Evolutionary conservation across 352 stramenopile genomes (phyloP), one percentile per base, ranked within the genome.

Genomic region (Globisporangium heterothallicum): DNA sequence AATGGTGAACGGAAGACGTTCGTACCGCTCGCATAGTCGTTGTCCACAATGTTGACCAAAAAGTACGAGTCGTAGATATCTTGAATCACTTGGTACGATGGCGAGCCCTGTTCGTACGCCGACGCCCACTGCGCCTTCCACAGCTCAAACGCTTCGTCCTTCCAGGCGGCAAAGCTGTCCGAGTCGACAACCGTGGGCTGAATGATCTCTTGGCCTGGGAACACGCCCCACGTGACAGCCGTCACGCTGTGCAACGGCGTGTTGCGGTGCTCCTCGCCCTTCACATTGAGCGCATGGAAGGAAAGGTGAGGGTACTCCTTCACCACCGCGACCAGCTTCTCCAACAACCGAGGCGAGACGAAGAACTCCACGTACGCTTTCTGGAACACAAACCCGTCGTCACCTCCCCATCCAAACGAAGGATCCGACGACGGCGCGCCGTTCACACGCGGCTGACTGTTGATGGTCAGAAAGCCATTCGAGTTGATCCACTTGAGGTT

Each of bases 351-450:
- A 19, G 94, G 95, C 26, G 84, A 94, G 22, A 89, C 84, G 67
- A 99, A 99, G 69, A 97, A 99, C 74, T 99, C 97, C 49, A 98
- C 88, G 73, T 99, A 99, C 6, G 94, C 95, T 78, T 99, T 99
- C 77, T 99, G 97, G 76, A 98, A 99, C 25, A 99, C 94, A 48
- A 95, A 87, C 21, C 97, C 97, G 47, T 95, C 84, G 43, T 85
- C 71, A 14, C 94, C 92, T 57, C 96, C 96, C 97, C 97, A 99
- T 30, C 97, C 97, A 64, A 98, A 97, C 27, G 70, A 74, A 36
- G 78, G 68, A 32, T 99, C 83, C 21, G 74, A 84, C 21, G 88
- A 98, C 19, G 78, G 69, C 56, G 72, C 86, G 21, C 88, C 95
- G 77, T 99, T 98, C 40, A 94, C 83, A 10, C 74, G 66, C 57